A percentile compares a stretch with the other conserved stretches of the same genome.
These are phyloP conservation scores for Colletotrichum paranaense DNA, from an alignment of 2,329 filamentous ascomycete genomes.

Conservation along the genomic window DNA sequence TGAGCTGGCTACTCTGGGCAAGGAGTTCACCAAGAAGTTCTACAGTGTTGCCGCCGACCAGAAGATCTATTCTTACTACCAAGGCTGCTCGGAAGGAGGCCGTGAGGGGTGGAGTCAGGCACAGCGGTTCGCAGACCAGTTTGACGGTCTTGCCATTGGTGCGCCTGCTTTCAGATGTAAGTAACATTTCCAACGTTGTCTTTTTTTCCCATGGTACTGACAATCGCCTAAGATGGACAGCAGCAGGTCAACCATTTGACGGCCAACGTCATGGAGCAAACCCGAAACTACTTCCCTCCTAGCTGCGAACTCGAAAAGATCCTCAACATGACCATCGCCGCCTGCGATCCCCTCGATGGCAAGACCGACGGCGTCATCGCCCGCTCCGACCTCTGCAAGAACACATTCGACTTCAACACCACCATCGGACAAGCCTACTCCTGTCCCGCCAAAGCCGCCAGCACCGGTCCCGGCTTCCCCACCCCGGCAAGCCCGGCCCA, in stretches of 20 bases:
- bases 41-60: conserved; percentile 50
- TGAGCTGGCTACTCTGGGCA: conserved; percentile 48
- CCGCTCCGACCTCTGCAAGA: conserved; percentile 25
- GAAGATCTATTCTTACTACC: conserved; percentile 60
- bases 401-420: conserved; percentile 29
- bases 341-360: conserved; percentile 67
- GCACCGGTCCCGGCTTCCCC: conserved; percentile 41
- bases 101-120: conserved; percentile 61
- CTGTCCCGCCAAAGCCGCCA: conserved; percentile 50
- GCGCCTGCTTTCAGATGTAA: conserved; percentile 55
- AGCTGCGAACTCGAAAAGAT: conserved; percentile 51
- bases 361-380: conserved; percentile 56
- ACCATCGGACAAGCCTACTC: conserved; percentile 34
- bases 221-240: conserved; percentile 48
- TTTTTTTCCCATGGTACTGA: neutral
- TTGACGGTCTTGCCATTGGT: conserved; percentile 57
- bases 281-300: conserved; percentile 37
- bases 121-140: conserved; percentile 61
- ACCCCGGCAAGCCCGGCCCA: conserved; percentile 44
- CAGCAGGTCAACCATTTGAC: conserved; percentile 58
- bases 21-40: conserved; percentile 58
- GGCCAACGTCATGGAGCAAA: conserved; percentile 51
- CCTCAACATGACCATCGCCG: conserved; percentile 63
- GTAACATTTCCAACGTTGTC: neutral
- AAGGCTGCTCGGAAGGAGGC: conserved; percentile 66